Evolutionary conservation across 345 rosid genomes (phyloP).

Genomic region (Cochlearia excelsa): DNA sequence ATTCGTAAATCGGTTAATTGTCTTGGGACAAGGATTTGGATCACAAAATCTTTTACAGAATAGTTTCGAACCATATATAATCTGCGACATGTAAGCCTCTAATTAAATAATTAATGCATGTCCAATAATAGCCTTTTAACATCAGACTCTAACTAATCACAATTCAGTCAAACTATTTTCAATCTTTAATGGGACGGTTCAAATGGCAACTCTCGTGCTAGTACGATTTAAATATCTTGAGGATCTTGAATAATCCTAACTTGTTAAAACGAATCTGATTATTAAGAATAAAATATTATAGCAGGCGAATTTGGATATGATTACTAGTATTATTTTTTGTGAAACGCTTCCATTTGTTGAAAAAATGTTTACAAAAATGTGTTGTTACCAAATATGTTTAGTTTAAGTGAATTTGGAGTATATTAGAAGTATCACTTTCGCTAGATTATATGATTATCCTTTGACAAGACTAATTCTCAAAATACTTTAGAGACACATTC

Average conservation of each 20-base stretch:
- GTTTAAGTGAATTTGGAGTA: conserved; percentile 8
- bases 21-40: too few relatives aligned
- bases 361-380: conserved; percentile 16
- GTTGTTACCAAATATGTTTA: conserved; percentile 14
- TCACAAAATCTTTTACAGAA: too few relatives aligned
- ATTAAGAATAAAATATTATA: background rate
- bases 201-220: conserved; percentile 17
- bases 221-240: conserved; percentile 22
- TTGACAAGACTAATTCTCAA: conserved; percentile 25
- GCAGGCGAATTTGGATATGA: conserved; percentile 21
- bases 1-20: too few relatives aligned
- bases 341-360: conserved; percentile 17
- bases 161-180: conserved; percentile 32
- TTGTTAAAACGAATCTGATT: conserved; percentile 17
- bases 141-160: conserved; percentile 14
- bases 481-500: background rate
- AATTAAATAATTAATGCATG: conserved; percentile 24
- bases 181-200: conserved; percentile 27
- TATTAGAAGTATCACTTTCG: background rate
- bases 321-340: conserved; percentile 2
- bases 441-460: conserved; percentile 26
- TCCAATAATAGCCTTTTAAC: background rate
- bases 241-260: conserved; percentile 27
- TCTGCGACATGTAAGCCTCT: conserved; percentile 30
- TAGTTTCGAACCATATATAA: conserved; percentile 17